These are phyloP conservation scores for Serendipita vermifera DNA, from an alignment of 768 basidiomycete species.

Conservation along the genomic window DNA sequence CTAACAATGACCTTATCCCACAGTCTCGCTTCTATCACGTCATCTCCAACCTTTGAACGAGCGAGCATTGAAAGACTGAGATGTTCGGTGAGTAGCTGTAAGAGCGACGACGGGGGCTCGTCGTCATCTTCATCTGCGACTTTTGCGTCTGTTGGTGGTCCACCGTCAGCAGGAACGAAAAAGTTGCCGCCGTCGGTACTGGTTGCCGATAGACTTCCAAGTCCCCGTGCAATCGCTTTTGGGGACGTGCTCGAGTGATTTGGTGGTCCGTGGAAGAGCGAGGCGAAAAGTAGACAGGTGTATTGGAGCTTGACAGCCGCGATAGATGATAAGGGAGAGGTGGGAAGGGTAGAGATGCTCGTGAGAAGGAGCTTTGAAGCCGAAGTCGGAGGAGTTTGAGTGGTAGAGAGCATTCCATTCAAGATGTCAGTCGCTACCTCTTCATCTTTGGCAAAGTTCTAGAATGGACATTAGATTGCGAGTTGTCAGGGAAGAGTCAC, in stretches of 20 bases:
- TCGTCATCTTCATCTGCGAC: slow-evolving; percentile 33
- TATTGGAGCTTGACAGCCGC: slow-evolving; percentile 55
- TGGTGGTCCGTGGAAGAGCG: slow-evolving; percentile 58
- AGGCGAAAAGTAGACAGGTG: slow-evolving; percentile 64
- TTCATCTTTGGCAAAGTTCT: slow-evolving; percentile 70
- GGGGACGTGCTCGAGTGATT: slow-evolving; percentile 27
- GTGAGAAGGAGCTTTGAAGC: slow-evolving; percentile 48
- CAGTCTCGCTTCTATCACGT: slow-evolving; percentile 58
- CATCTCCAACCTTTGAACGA: slow-evolving; percentile 44
- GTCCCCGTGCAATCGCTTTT: not conserved
- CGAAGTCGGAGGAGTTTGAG: slow-evolving; percentile 33
- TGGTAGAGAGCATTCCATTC: slow-evolving; percentile 55
- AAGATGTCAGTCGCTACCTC: slow-evolving; percentile 57
- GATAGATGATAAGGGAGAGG: slow-evolving; percentile 43
- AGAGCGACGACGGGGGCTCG: slow-evolving; percentile 44
- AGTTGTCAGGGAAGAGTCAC: slow-evolving; percentile 12
- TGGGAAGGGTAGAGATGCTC: slow-evolving; percentile 51
- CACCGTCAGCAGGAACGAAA: slow-evolving; percentile 63
- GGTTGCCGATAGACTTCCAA: too few species aligned
- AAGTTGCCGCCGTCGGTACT: slow-evolving; percentile 25
- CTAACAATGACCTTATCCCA: slow-evolving; percentile 85
- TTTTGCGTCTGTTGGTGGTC: slow-evolving; percentile 23
- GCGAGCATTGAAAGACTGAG: slow-evolving; percentile 76
- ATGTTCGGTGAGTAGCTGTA: slow-evolving; percentile 83
- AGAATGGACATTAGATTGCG: not conserved